Conservation (phyloP, 2,329 filamentous ascomycete species). For the Aureobasidium pullulans region DNA sequence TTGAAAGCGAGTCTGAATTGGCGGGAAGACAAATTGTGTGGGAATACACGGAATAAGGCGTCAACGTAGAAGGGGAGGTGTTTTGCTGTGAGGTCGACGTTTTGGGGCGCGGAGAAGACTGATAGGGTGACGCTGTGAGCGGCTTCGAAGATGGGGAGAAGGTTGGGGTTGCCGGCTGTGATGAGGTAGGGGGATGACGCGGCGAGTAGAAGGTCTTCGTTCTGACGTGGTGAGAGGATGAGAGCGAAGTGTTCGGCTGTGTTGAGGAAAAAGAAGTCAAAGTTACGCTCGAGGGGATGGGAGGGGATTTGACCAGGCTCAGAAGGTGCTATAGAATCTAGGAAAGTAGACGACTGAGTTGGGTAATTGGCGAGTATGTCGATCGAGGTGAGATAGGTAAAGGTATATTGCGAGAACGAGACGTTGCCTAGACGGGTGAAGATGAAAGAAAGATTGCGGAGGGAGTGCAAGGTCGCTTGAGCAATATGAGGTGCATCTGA, state of each 20-base stretch:
- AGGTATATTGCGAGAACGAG: constrained; percentile 75
- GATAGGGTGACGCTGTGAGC: constrained; percentile 78
- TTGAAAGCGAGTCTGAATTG: constrained; percentile 87
- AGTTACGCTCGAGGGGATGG: constrained; percentile 60
- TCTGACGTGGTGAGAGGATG: constrained; percentile 56
- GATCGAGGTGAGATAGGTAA: constrained; percentile 73
- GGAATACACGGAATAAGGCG: constrained; percentile 72
- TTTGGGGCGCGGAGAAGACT: constrained; percentile 71
- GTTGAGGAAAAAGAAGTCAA: constrained; percentile 87
- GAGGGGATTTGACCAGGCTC: constrained; percentile 50
- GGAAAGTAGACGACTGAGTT: constrained; percentile 56
- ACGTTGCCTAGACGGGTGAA: constrained; percentile 65
- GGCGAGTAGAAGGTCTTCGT: constrained; percentile 65
- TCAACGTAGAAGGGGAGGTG: constrained; percentile 80
- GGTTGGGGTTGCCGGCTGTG: constrained; percentile 47
- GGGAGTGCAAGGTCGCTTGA: constrained; percentile 61
- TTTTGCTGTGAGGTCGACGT: constrained; percentile 60
- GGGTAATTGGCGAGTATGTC: constrained; percentile 72
- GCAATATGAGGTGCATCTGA: constrained; percentile 58
- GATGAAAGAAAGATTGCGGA: constrained; percentile 76
- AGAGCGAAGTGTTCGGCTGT: constrained; percentile 76
- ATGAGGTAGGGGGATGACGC: constrained; percentile 69
- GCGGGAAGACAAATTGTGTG: constrained; percentile 65
- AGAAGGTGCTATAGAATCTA: constrained; percentile 54
- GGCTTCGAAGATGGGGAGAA: constrained; percentile 74